Evolutionary conservation across 176 grass and related monocot genomes (phyloP), one percentile per base, ranked within the genome.

Genomic region (Leersia perrieri): DNA sequence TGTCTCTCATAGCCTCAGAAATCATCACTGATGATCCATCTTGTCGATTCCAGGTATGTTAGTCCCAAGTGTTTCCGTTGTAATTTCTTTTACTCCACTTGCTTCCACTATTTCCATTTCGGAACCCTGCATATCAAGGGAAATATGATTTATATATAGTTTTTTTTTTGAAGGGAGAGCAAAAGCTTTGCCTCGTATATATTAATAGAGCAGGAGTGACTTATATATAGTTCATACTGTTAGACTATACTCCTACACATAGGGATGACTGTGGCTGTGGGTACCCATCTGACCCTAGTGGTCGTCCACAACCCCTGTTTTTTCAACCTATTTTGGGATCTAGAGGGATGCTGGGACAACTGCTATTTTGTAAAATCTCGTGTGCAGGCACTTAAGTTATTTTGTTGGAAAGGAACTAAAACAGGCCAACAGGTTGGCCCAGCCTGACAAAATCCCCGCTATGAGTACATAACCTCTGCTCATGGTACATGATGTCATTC

Each of bases 21-120:
- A 73, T 98, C 80, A 71, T 98, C 55, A 88, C 86, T 53, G 27
- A 84, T 78, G 95, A 98, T 86, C 58, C 86, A 67, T 86, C 88
- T 84, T 91, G 83, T 86, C 90, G 92, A 75, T 98, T 95, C 80
- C 92, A 91, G 86, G 95, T 94, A 51, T 69, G 23, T 20, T 69
- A 77, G 9, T 9, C 16, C 6, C 5, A 63, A 78, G 39, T 47
- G 64, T 47, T 45, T 18, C 29, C 4, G 5, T 33, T 72, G 3
- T 23, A 30, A 10, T 80, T 81, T 57, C 31, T 68, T 74, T 33
- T 40, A 38, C 28, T 23, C 0, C 3, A 3, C 1, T 32, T 31
- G 8, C 47, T 63, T 63, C 7, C 15, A 42, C 29, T 77, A 26
- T 30, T 28, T 82, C 26, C 22, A 31, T 63, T 64, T 47, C 51